These are phyloP conservation scores for Tylopilus balloui DNA, from an alignment of 768 basidiomycete genomes.

Conservation along the genomic window DNA sequence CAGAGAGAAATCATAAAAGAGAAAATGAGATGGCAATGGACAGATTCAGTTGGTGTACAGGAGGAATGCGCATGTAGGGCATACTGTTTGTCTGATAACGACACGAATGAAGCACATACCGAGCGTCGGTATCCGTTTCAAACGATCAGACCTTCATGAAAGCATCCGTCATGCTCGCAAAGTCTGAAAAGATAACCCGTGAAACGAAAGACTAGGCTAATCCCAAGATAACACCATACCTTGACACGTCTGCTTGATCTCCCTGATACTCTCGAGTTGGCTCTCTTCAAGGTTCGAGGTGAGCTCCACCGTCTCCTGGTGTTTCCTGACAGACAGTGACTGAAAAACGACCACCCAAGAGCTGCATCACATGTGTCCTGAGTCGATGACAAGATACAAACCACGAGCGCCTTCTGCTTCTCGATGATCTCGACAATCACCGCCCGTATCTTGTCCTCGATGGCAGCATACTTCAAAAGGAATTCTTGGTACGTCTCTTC, in stretches of 20 bases:
- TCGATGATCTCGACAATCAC: conserved; percentile 25
- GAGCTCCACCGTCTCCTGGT: conserved; percentile 23
- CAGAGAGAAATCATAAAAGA: too few species aligned
- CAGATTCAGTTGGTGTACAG: not conserved
- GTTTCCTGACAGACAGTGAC: conserved; percentile 27
- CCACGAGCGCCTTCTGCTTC: conserved; percentile 24
- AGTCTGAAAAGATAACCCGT: conserved; percentile 7
- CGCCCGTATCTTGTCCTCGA: conserved; percentile 28
- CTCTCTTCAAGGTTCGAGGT: conserved; percentile 22
- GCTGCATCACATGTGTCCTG: not conserved
- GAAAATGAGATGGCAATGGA: too few species aligned
- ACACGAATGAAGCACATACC: not conserved
- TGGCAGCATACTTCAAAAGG: conserved; percentile 16
- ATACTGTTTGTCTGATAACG: not conserved
- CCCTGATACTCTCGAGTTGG: conserved; percentile 22
- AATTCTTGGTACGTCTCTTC: conserved; percentile 27
- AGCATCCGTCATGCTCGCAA: conserved; percentile 14
- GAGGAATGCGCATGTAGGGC: not conserved
- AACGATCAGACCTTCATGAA: conserved; percentile 19
- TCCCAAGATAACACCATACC: conserved; percentile 10
- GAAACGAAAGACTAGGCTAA: not conserved
- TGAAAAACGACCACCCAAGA: not conserved
- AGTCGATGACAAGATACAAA: conserved; percentile 6
- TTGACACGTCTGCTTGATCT: conserved; percentile 17
- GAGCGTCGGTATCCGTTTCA: not conserved